phyloP scores from a whole-genome alignment of 805 yeast species.

The Saccharomycopsis vini region DNA sequence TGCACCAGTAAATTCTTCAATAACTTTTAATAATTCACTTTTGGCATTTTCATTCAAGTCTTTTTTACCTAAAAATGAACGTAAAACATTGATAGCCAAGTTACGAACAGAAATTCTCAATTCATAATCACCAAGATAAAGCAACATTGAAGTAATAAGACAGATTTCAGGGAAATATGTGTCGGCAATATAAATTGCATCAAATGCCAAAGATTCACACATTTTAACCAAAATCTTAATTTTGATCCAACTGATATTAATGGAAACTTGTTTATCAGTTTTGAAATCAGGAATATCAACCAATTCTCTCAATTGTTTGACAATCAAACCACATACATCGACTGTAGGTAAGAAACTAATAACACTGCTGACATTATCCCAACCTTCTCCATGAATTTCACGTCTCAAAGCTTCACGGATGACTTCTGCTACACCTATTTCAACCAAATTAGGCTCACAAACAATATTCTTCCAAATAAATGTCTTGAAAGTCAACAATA shows the following conservation, averaged over 20 bases:
- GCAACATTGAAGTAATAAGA: slow-evolving; percentile 39
- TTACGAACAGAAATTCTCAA: slow-evolving; percentile 40
- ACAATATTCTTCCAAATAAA: slow-evolving; percentile 44
- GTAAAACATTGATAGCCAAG: slow-evolving; percentile 41
- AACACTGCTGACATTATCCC: slow-evolving; percentile 42
- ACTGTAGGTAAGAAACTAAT: slow-evolving; percentile 40
- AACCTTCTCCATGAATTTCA: slow-evolving; percentile 44
- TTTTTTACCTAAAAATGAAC: slow-evolving; percentile 38
- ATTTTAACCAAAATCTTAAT: slow-evolving; percentile 43
- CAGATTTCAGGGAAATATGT: slow-evolving; percentile 45
- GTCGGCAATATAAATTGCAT: slow-evolving; percentile 40
- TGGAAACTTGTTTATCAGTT: slow-evolving; percentile 22
- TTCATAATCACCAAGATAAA: slow-evolving; percentile 21
- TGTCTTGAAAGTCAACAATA: slow-evolving; percentile 36
- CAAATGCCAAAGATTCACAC: slow-evolving; percentile 43
- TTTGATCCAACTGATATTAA: slow-evolving; percentile 42
- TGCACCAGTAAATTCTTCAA: slow-evolving; percentile 16
- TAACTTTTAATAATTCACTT: slow-evolving; percentile 5
- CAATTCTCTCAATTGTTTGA: slow-evolving; percentile 36
- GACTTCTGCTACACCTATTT: slow-evolving; percentile 42
- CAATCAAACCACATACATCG: slow-evolving; percentile 44
- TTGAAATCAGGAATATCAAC: slow-evolving; percentile 28
- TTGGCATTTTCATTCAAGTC: slow-evolving; percentile 4
- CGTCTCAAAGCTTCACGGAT: slow-evolving; percentile 47
- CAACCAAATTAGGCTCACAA: slow-evolving; percentile 36